These are phyloP conservation scores for Fagopyrum homotropicum DNA, from an alignment of 148 eudicot genomes.

Conservation along the genomic window DNA sequence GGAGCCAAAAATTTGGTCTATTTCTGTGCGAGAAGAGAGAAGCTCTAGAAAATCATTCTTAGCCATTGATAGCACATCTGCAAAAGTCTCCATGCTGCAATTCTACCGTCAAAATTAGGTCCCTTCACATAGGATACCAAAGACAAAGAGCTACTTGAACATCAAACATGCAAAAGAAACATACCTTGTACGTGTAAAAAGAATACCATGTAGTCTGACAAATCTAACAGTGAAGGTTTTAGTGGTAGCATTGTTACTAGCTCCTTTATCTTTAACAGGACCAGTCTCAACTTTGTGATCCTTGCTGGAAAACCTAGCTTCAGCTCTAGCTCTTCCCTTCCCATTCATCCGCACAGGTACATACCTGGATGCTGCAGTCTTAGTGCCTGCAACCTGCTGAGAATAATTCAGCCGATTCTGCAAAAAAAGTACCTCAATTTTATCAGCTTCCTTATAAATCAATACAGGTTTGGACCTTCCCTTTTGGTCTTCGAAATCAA, in stretches of 20 bases:
- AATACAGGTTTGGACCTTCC: neutral
- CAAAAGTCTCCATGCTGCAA: constrained; percentile 86
- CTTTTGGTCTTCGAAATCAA: neutral
- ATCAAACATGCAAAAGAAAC: constrained; percentile 5
- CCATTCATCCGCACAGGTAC: constrained; percentile 36
- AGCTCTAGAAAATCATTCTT: constrained; percentile 56
- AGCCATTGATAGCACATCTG: constrained; percentile 51
- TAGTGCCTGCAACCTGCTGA: constrained; percentile 50
- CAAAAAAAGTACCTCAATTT: constrained; percentile 13
- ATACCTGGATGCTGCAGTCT: constrained; percentile 39
- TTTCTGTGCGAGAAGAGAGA: constrained; percentile 61
- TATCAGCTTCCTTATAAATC: neutral
- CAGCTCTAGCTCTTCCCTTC: constrained; percentile 67
- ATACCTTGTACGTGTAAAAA: constrained; percentile 96
- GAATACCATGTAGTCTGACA: constrained; percentile 83
- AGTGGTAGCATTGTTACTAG: constrained; percentile 32
- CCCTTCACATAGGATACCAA: neutral
- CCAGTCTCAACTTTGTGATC: constrained; percentile 39
- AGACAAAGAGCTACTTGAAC: neutral
- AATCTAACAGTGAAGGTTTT: constrained; percentile 61
- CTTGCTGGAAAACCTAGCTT: constrained; percentile 38
- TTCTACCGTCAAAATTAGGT: neutral
- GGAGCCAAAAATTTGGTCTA: constrained; percentile 66
- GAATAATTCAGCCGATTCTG: constrained; percentile 90
- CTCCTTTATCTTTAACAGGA: constrained; percentile 42